Evolutionary conservation across 108 stramenopile species (phyloP).

Genomic region (Hondaea fermentalgiana): DNA sequence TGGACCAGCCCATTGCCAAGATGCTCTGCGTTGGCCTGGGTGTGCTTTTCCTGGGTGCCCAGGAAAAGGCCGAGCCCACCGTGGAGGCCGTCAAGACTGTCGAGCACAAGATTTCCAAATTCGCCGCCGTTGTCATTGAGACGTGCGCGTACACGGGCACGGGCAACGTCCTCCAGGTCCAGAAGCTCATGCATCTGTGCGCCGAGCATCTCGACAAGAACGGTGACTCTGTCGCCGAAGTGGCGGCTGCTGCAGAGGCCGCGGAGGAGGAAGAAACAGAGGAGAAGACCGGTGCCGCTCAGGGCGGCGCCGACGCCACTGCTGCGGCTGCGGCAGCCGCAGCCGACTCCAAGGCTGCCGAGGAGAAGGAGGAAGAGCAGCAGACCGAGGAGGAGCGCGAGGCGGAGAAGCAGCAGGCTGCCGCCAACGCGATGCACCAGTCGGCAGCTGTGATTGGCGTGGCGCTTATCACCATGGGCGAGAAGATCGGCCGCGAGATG

Average conservation of each 20-base stretch:
- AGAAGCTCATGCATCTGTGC: constrained; percentile 95
- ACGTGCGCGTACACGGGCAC: constrained; percentile 94
- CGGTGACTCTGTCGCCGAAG: neutral
- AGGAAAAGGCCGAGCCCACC: constrained; percentile 93
- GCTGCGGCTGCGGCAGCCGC: neutral
- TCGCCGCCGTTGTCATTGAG: constrained; percentile 76
- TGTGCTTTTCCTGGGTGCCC: constrained; percentile 84
- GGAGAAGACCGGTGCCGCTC: neutral
- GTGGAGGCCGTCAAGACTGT: constrained; percentile 85
- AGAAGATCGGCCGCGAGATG: constrained; percentile 96
- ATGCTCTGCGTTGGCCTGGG: constrained; percentile 89
- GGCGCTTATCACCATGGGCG: constrained; percentile 90
- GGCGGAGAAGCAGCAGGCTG: constrained; percentile 16
- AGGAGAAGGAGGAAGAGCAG: neutral
- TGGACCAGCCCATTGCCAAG: constrained; percentile 79
- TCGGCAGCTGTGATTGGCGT: constrained; percentile 88
- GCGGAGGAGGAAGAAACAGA: neutral
- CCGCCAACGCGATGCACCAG: constrained; percentile 37
- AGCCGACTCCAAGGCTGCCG: neutral
- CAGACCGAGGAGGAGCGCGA: constrained; percentile 3
- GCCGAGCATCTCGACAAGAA: constrained; percentile 67
- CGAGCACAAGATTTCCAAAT: constrained; percentile 86
- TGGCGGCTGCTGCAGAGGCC: constrained; percentile 68
- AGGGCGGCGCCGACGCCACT: neutral
- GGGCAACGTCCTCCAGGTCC: constrained; percentile 91